Base-by-base conservation (phyloP, 2,329 filamentous ascomycete genomes). In the Ascosphaera pollenicola region DNA sequence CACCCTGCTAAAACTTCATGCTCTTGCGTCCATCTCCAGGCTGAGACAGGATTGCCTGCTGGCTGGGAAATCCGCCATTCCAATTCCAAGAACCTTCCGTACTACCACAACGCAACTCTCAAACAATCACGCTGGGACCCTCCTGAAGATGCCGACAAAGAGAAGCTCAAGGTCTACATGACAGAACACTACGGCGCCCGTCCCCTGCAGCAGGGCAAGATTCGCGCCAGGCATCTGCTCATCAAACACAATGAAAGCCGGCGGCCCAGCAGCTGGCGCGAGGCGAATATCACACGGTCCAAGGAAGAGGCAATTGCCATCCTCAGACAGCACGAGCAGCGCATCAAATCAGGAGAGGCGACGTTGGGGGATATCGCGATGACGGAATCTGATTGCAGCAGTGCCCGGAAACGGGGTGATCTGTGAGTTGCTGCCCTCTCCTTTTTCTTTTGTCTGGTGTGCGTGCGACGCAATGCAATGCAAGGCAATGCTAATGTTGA, bases 41-140 rank as follows among this genome's bases (percentile, higher is more conserved):
- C 70, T 53, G 78, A 84, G 41, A 75, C 78, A 49, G 87, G 87
- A 56, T 73, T 94, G 46, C 85, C 85, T 45, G 59, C 73, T 38
- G 74, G 75, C 58, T 94, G 87, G 85, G 89, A 95, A 64, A 83
- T 98, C 54, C 83, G 89, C 58, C 83, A 91, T 64, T 93, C 83
- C 59, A 92, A 94, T 66, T 92, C 83, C 60, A 95, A 94, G 67
- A 92, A 92, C 63, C 78, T 95, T 28, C 89, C 89, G 30, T 98
- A 98, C 68, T 98, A 95, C 67, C 95, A 94, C 77, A 91, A 94
- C 62, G 66, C 78, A 36, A 64, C 62, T 48, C 81, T 83, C 46
- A 87, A 85, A 58, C 75, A 83, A 55, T 95, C 89, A 45, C 74
- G 82, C 61, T 98, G 89, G 89, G 89, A 95, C 56, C 87, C 89